phyloP scores from a whole-genome alignment of 352 stramenopile genomes.

The Phytophthora pistaciae region DNA sequence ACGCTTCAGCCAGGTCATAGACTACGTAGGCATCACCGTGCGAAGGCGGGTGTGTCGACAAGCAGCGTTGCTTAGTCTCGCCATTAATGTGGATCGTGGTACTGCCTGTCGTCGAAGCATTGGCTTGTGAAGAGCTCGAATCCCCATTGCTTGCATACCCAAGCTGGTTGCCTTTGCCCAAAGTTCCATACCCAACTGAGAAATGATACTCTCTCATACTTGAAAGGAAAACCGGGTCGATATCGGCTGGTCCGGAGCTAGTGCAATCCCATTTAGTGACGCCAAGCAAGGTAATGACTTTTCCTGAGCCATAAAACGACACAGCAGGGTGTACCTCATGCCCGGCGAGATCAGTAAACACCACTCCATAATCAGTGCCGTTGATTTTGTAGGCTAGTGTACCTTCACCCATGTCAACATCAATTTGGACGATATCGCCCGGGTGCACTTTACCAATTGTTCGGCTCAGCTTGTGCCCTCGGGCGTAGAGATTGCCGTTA shows the following conservation, averaged over 20 bases:
- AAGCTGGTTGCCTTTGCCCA: constrained; percentile 79
- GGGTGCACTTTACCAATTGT: constrained; percentile 92
- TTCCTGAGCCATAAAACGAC: constrained; percentile 91
- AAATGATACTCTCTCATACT: constrained; percentile 84
- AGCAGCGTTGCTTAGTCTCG: constrained; percentile 73
- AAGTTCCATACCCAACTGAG: constrained; percentile 80
- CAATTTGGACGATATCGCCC: constrained; percentile 88
- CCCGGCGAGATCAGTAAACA: constrained; percentile 84
- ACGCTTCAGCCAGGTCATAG: constrained; percentile 81
- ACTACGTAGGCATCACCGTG: constrained; percentile 80
- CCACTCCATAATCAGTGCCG: constrained; percentile 86
- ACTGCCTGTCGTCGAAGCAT: constrained; percentile 26
- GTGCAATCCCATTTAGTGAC: constrained; percentile 81
- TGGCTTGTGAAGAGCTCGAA: constrained; percentile 20
- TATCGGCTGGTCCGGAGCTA: constrained; percentile 36
- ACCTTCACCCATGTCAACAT: constrained; percentile 90
- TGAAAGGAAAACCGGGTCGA: constrained; percentile 77
- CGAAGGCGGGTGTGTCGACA: constrained; percentile 83
- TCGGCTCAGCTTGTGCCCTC: constrained; percentile 86
- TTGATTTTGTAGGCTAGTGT: constrained; percentile 93
- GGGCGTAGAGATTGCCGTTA: constrained; percentile 92
- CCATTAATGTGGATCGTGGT: constrained; percentile 65
- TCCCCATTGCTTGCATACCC: constrained; percentile 76
- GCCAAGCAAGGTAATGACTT: constrained; percentile 84
- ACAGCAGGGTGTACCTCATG: constrained; percentile 90